Evolutionary conservation across 495 filamentous ascomycete genomes (phyloP).

Genomic region (Xylaria grammica): DNA sequence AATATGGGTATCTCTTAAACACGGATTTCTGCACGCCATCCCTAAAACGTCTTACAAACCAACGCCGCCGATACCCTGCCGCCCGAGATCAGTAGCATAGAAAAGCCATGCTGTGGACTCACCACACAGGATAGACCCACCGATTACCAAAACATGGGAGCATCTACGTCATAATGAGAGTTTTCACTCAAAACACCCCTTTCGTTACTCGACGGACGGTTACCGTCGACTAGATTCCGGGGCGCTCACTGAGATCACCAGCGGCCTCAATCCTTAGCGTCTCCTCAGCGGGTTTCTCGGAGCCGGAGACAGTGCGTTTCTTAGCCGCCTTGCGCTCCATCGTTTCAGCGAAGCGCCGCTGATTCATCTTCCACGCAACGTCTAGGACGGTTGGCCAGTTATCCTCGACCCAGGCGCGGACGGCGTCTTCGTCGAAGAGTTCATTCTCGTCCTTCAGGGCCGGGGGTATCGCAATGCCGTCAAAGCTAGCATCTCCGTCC

Average conservation of each 20-base stretch:
- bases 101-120: neutral
- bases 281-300: neutral
- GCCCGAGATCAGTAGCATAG: neutral
- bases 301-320: conserved; percentile 4
- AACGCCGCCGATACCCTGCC: neutral
- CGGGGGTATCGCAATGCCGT: conserved; percentile 27
- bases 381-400: conserved; percentile 43
- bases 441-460: conserved; percentile 39
- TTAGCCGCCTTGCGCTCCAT: conserved; percentile 25
- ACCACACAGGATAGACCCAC: too few relatives aligned
- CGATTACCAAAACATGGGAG: too few relatives aligned
- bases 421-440: conserved; percentile 41
- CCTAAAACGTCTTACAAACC: neutral
- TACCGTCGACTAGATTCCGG: too few relatives aligned
- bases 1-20: conserved; percentile 8
- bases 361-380: conserved; percentile 36
- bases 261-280: too few relatives aligned
- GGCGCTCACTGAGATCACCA: too few relatives aligned
- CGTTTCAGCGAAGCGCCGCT: conserved; percentile 27
- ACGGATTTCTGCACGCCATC: neutral
- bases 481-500: conserved; percentile 37
- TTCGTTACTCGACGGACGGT: too few relatives aligned
- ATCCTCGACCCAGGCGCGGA: conserved; percentile 40
- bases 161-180: too few relatives aligned
- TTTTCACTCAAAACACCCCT: too few relatives aligned